A percentile compares a stretch with the other conserved stretches of the same genome.
Conservation (phyloP, 306 rosid genomes). For the Crataegus laevigata region DNA sequence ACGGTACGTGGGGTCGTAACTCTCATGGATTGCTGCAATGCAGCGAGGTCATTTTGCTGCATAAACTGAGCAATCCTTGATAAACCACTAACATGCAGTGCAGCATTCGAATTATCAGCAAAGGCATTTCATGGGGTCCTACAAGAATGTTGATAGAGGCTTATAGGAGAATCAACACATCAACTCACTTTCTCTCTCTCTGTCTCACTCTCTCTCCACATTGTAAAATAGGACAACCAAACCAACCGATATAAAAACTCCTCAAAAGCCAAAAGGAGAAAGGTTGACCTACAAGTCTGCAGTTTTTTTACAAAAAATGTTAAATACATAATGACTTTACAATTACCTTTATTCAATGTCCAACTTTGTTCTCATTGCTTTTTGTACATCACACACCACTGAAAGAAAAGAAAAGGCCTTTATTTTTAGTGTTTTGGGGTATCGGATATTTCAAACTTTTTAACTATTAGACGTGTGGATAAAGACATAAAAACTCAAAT, state of each 20-base stretch:
- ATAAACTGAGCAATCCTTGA: neutral
- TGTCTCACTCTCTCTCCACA: neutral
- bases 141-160: constrained; percentile 9
- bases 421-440: neutral
- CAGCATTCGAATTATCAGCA: neutral
- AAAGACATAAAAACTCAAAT: too few species aligned
- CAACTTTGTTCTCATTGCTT: constrained; percentile 19
- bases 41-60: constrained; percentile 19
- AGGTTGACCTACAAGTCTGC: constrained; percentile 12
- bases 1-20: neutral
- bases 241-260: neutral
- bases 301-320: neutral
- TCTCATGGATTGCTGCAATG: neutral
- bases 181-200: neutral
- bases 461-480: neutral
- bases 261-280: constrained; percentile 2
- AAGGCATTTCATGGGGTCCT: constrained; percentile 11
- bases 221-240: neutral
- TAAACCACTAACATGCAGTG: neutral
- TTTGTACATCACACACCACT: constrained; percentile 15
- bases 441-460: too few species aligned
- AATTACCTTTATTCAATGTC: neutral
- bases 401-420: neutral
- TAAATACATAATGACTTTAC: neutral
- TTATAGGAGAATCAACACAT: constrained; percentile 2